Conservation (phyloP, 352 stramenopile genomes). For the Thraustochytrium sp. region DNA sequence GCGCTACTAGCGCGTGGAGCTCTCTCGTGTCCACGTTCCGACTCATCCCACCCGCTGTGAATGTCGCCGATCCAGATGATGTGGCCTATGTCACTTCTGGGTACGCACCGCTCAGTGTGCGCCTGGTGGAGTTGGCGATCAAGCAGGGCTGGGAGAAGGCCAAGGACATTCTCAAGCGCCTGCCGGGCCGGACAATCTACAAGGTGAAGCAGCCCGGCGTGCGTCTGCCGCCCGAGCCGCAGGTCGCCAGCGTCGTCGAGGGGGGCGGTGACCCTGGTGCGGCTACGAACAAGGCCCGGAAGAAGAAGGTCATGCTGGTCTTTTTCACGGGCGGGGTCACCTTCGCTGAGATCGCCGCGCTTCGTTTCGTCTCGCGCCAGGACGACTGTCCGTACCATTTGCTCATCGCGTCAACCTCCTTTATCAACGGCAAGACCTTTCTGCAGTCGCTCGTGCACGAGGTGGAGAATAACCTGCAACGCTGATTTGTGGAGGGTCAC, state of each 20-base stretch:
- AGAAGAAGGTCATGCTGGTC: slow-evolving; percentile 60
- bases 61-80: slow-evolving; percentile 51
- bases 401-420: slow-evolving; percentile 59
- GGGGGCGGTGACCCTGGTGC: neutral
- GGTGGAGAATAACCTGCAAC: neutral
- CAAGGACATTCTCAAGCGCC: slow-evolving; percentile 55
- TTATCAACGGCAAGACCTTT: slow-evolving; percentile 60
- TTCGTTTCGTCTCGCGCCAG: slow-evolving; percentile 59
- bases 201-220: slow-evolving; percentile 35
- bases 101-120: slow-evolving; percentile 64
- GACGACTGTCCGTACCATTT: slow-evolving; percentile 55
- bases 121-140: slow-evolving; percentile 64
- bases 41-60: slow-evolving; percentile 8
- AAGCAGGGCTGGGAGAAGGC: slow-evolving; percentile 53
- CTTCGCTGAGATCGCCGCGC: slow-evolving; percentile 64
- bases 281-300: too few relatives aligned
- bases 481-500: too few relatives aligned
- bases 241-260: slow-evolving; percentile 42
- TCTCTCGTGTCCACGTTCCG: slow-evolving; percentile 36
- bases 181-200: slow-evolving; percentile 53
- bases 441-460: slow-evolving; percentile 47
- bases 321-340: slow-evolving; percentile 66
- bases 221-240: slow-evolving; percentile 58
- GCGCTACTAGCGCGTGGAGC: slow-evolving; percentile 40
- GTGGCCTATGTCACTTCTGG: slow-evolving; percentile 66